phyloP scores from a whole-genome alignment of 352 stramenopile genomes.

The Phytophthora pistaciae region DNA sequence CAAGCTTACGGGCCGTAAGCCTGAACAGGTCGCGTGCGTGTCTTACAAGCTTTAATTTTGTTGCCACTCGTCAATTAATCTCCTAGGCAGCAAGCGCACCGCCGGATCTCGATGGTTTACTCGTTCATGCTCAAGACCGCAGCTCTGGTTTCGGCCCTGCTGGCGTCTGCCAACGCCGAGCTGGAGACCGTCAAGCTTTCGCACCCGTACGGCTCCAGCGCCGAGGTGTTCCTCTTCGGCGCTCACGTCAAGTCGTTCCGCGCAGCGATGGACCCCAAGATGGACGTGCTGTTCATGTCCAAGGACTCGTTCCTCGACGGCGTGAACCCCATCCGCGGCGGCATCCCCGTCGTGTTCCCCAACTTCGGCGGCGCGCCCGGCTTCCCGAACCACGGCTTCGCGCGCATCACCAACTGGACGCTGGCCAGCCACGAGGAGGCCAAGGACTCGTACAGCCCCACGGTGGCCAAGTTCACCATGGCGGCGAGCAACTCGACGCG shows the following conservation, averaged over 20 bases:
- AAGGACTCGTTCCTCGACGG: conserved; percentile 79
- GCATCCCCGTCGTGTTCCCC: conserved; percentile 93
- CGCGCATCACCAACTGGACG: conserved; percentile 62
- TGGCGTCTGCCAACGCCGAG: conserved; percentile 41
- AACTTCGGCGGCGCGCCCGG: conserved; percentile 74
- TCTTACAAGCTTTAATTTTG: not conserved
- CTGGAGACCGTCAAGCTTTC: conserved; percentile 55
- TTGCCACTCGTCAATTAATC: conserved; percentile 26
- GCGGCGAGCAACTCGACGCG: conserved; percentile 37
- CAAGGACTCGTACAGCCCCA: conserved; percentile 24
- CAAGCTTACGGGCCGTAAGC: too few species aligned
- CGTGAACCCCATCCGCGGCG: conserved; percentile 87
- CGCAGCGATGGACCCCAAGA: conserved; percentile 26
- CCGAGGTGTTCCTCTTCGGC: conserved; percentile 77
- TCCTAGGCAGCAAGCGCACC: not conserved
- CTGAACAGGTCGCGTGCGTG: too few species aligned
- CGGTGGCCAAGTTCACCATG: conserved; percentile 48
- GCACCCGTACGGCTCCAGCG: conserved; percentile 68
- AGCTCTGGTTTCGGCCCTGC: conserved; percentile 22
- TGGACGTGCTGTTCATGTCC: conserved; percentile 89
- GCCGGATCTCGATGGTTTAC: conserved; percentile 19
- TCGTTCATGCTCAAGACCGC: conserved; percentile 27
- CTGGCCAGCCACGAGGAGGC: conserved; percentile 20
- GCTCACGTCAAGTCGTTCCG: conserved; percentile 81
- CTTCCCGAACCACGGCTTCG: conserved; percentile 90